These are phyloP conservation scores for Globomyces sp. DNA, from an alignment of 371 early-diverging fungal genomes.

Conservation along the genomic window DNA sequence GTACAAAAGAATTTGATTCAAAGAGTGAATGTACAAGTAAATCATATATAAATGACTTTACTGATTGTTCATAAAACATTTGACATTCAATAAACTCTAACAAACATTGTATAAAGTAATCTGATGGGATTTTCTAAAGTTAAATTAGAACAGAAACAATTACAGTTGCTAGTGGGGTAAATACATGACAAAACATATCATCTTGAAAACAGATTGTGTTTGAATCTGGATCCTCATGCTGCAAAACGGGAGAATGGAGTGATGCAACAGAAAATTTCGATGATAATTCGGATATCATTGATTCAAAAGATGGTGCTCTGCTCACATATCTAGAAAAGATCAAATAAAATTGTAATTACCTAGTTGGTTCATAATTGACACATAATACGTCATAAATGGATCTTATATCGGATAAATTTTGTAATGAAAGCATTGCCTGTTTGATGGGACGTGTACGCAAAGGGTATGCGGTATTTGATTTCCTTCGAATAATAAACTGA, in stretches of 20 bases:
- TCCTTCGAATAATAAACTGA: conserved; percentile 21
- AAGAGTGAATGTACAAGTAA: conserved; percentile 30
- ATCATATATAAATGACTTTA: conserved; percentile 27
- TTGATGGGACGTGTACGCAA: background rate
- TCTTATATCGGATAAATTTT: background rate
- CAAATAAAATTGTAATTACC: background rate
- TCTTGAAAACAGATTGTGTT: conserved; percentile 15
- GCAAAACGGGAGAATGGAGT: background rate
- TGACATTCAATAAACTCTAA: conserved; percentile 30
- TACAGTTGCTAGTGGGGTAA: conserved; percentile 11
- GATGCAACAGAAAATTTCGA: conserved; percentile 10
- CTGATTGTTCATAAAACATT: conserved; percentile 8
- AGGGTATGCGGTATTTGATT: background rate
- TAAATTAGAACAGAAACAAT: background rate
- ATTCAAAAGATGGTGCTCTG: conserved; percentile 8
- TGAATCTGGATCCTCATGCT: background rate
- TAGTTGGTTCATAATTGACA: conserved; percentile 7
- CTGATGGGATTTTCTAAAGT: background rate
- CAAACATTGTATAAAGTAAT: conserved; percentile 22
- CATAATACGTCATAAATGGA: background rate
- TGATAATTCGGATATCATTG: conserved; percentile 11
- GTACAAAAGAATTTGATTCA: conserved; percentile 11
- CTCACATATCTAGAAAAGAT: background rate
- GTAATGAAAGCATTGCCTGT: background rate
- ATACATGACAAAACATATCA: conserved; percentile 20